phyloP scores from a whole-genome alignment of 345 rosid species.

The Lepidium didymum region DNA sequence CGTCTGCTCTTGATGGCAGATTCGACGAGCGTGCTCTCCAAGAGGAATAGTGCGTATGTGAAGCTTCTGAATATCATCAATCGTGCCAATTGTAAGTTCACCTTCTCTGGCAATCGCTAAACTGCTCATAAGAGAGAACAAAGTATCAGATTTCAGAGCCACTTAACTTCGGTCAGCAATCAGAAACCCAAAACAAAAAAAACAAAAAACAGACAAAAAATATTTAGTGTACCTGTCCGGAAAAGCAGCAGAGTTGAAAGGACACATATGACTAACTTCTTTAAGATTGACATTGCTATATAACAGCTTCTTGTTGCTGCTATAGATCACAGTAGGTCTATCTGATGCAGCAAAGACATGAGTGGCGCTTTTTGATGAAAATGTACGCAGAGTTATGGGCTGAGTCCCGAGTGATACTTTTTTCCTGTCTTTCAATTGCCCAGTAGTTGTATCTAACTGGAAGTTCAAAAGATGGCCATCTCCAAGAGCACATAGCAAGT shows the following conservation, averaged over 20 bases:
- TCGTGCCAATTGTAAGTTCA: slow-evolving; percentile 94
- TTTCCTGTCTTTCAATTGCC: slow-evolving; percentile 82
- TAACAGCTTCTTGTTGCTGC: slow-evolving; percentile 92
- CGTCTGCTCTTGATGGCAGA: slow-evolving; percentile 97
- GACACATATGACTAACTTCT: slow-evolving; percentile 99
- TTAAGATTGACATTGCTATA: slow-evolving; percentile 96
- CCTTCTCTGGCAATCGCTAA: slow-evolving; percentile 98
- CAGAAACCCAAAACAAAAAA: slow-evolving; percentile 17
- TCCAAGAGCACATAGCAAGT: slow-evolving; percentile 96
- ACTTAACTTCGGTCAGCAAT: background rate
- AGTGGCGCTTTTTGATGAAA: slow-evolving; percentile 82
- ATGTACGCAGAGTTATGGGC: slow-evolving; percentile 94
- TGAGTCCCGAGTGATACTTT: slow-evolving; percentile 97
- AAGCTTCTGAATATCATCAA: slow-evolving; percentile 99
- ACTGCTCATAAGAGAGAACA: slow-evolving; percentile 39
- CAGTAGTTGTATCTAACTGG: slow-evolving; percentile 67
- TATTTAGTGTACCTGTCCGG: slow-evolving; percentile 66
- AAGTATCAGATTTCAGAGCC: slow-evolving; percentile 11
- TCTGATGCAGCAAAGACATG: slow-evolving; percentile 97
- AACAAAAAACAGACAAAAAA: background rate
- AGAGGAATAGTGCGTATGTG: slow-evolving; percentile 97
- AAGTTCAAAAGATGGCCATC: slow-evolving; percentile 96
- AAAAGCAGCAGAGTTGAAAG: slow-evolving; percentile 98
- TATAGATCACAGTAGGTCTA: slow-evolving; percentile 94
- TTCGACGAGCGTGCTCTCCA: slow-evolving; percentile 94